phyloP scores from a whole-genome alignment of 768 basidiomycete genomes.

The Sarcomyxa edulis region DNA sequence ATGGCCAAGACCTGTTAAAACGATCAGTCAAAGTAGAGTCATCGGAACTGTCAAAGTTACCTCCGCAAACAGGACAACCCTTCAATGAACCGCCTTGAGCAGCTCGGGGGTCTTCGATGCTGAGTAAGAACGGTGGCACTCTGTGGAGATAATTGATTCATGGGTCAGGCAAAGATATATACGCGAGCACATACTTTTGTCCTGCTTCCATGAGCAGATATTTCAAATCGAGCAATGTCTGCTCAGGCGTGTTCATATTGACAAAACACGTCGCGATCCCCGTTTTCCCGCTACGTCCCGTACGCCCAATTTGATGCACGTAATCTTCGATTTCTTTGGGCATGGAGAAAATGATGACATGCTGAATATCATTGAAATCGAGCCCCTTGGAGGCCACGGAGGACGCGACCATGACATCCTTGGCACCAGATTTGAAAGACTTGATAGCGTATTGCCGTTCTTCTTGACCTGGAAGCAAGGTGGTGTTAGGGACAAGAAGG shows the following conservation, averaged over 20 bases:
- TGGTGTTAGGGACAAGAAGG: not conserved
- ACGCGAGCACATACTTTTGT: constrained; percentile 67
- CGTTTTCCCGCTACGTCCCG: constrained; percentile 95
- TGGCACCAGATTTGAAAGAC: constrained; percentile 94
- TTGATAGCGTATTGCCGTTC: constrained; percentile 99
- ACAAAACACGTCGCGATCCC: constrained; percentile 99
- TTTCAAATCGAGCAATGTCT: constrained; percentile 94
- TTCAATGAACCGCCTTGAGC: constrained; percentile 72
- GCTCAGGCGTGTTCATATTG: constrained; percentile 96
- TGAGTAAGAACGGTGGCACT: constrained; percentile 88
- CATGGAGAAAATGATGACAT: constrained; percentile 99
- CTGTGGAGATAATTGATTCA: constrained; percentile 34
- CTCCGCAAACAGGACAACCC: constrained; percentile 96
- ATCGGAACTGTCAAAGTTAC: constrained; percentile 29
- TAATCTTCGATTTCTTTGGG: constrained; percentile 99
- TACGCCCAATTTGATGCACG: constrained; percentile 98
- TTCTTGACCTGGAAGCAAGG: constrained; percentile 69
- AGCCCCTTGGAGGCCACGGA: constrained; percentile 97
- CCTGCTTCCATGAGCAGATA: constrained; percentile 96
- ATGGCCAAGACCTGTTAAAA: constrained; percentile 76
- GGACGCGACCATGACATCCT: constrained; percentile 99
- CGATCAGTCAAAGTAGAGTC: constrained; percentile 2
- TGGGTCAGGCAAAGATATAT: not conserved
- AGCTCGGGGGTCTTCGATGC: constrained; percentile 86
- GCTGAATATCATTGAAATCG: constrained; percentile 98